phyloP scores from a whole-genome alignment of 1,139 yeast genomes.

The Saccharomycopsis crataegensis region DNA sequence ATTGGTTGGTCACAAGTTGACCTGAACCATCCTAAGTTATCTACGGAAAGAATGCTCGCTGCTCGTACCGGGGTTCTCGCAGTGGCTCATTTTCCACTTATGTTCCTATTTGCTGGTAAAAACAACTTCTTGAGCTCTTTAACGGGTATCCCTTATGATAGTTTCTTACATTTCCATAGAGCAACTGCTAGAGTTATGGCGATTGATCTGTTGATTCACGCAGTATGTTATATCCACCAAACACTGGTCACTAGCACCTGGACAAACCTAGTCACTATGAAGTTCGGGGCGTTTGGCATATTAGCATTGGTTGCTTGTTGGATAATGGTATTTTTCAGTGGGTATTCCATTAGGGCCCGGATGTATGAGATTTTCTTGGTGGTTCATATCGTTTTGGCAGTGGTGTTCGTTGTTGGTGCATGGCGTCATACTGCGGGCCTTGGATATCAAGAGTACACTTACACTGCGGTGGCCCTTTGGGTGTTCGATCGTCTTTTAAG shows the following conservation, averaged over 20 bases:
- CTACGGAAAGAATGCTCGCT: slow-evolving; percentile 9
- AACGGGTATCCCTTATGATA: slow-evolving; percentile 58
- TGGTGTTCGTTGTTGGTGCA: slow-evolving; percentile 30
- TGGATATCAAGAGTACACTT: slow-evolving; percentile 29
- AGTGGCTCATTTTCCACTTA: slow-evolving; percentile 41
- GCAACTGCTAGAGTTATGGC: slow-evolving; percentile 49
- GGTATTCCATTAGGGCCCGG: slow-evolving; percentile 43
- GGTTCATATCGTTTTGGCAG: slow-evolving; percentile 51
- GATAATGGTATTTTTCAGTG: slow-evolving; percentile 40
- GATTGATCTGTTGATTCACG: slow-evolving; percentile 39
- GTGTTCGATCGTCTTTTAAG: slow-evolving; percentile 49
- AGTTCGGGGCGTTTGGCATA: slow-evolving; percentile 41
- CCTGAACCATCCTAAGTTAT: not conserved
- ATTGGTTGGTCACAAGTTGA: slow-evolving; percentile 24
- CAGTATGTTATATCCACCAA: slow-evolving; percentile 26
- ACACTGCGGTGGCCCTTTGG: slow-evolving; percentile 59
- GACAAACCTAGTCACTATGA: slow-evolving; percentile 27
- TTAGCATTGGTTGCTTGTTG: slow-evolving; percentile 36
- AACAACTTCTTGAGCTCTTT: slow-evolving; percentile 57
- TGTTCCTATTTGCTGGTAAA: slow-evolving; percentile 55
- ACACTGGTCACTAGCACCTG: not conserved
- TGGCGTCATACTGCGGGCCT: not conserved
- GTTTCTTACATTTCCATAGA: slow-evolving; percentile 58
- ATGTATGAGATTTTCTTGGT: slow-evolving; percentile 59
- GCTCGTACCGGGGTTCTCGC: slow-evolving; percentile 52